These are phyloP conservation scores for Fusarium fracticaudum DNA, from an alignment of 2,329 filamentous ascomycete species.

Conservation along the genomic window DNA sequence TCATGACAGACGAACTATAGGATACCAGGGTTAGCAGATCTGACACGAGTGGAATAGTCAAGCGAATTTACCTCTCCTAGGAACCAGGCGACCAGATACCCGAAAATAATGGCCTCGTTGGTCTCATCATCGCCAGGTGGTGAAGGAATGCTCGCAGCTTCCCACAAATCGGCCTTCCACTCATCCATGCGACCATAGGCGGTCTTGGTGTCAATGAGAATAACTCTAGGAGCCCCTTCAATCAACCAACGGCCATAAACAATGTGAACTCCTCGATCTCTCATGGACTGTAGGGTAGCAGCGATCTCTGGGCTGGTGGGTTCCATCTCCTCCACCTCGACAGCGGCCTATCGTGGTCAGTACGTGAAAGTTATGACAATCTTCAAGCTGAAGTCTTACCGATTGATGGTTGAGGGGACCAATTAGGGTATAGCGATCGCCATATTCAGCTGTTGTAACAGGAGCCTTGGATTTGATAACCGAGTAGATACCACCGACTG, in stretches of 20 bases:
- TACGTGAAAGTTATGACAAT: neutral
- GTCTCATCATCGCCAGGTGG: slow-evolving; percentile 93
- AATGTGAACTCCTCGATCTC: slow-evolving; percentile 86
- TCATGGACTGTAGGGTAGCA: slow-evolving; percentile 90
- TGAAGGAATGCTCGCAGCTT: slow-evolving; percentile 90
- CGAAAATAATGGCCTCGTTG: slow-evolving; percentile 97
- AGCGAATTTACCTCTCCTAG: slow-evolving; percentile 80
- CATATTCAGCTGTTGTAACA: slow-evolving; percentile 98
- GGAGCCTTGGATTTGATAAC: slow-evolving; percentile 99
- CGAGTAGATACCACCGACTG: slow-evolving; percentile 98
- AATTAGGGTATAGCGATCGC: slow-evolving; percentile 93
- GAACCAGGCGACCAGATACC: slow-evolving; percentile 97
- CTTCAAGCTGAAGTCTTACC: slow-evolving; percentile 59
- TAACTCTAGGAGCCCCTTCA: slow-evolving; percentile 90
- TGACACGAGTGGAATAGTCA: neutral
- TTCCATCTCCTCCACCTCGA: slow-evolving; percentile 94
- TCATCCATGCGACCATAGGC: slow-evolving; percentile 92
- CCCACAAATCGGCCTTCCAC: slow-evolving; percentile 98
- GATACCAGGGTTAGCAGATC: slow-evolving; percentile 21
- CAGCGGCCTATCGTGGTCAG: slow-evolving; percentile 74
- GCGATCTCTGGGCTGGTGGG: slow-evolving; percentile 83
- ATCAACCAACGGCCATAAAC: slow-evolving; percentile 98
- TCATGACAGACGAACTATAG: slow-evolving; percentile 90
- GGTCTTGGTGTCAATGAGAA: slow-evolving; percentile 94
- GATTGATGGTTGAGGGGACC: slow-evolving; percentile 93